phyloP scores from a whole-genome alignment of 2,329 filamentous ascomycete genomes.

The Amesomyces nigricolor region DNA sequence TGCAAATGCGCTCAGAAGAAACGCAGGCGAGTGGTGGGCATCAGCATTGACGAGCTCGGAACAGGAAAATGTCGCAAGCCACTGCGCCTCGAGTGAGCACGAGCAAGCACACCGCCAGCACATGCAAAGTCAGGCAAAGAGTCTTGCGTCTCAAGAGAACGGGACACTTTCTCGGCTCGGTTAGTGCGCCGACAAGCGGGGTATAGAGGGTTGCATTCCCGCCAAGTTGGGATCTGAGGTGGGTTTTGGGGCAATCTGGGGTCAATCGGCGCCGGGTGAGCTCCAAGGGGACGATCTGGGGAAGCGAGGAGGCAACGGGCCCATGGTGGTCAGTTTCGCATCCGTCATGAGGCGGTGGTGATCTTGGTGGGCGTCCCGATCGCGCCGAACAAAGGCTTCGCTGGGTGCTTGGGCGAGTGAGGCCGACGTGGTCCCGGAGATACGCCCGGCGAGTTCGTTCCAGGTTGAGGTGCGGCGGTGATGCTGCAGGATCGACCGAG shows the following conservation, averaged over 20 bases:
- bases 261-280: not conserved
- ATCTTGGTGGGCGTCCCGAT: not conserved
- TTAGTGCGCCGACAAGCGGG: slow-evolving; percentile 11
- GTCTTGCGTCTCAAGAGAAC: too few relatives aligned
- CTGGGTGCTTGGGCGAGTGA: not conserved
- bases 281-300: not conserved
- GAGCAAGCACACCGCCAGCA: too few relatives aligned
- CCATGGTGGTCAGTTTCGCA: not conserved
- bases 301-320: too few relatives aligned
- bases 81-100: too few relatives aligned
- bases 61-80: too few relatives aligned
- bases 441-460: not conserved
- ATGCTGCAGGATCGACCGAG: not conserved
- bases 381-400: not conserved
- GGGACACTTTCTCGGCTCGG: not conserved
- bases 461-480: not conserved
- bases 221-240: slow-evolving; percentile 2
- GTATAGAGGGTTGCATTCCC: slow-evolving; percentile 10
- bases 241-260: not conserved
- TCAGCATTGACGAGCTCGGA: too few relatives aligned
- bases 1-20: too few relatives aligned
- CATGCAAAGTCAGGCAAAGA: too few relatives aligned
- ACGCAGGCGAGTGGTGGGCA: too few relatives aligned
- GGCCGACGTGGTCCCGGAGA: slow-evolving; percentile 4
- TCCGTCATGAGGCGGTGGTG: not conserved